Evolutionary conservation across 2,329 filamentous ascomycete genomes (phyloP).

Genomic region (Alternaria sp.): DNA sequence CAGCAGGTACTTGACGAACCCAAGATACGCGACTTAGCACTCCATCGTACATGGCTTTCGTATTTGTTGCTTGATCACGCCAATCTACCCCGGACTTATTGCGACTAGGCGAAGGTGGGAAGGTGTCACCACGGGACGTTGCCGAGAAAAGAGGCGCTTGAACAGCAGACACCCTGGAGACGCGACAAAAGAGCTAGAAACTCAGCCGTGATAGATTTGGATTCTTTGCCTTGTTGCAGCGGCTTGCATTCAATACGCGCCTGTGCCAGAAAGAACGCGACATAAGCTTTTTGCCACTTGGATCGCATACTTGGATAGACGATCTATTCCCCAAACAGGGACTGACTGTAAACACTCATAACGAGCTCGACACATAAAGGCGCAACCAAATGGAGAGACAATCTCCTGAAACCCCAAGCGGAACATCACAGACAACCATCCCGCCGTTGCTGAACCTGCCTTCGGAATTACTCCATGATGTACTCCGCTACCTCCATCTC

Average conservation of each 20-base stretch:
- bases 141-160: constrained; percentile 20
- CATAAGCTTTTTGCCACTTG: neutral
- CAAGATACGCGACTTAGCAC: constrained; percentile 26
- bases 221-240: neutral
- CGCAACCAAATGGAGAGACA: neutral
- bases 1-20: constrained; percentile 21
- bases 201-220: neutral
- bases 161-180: neutral
- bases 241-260: neutral
- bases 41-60: constrained; percentile 27
- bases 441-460: constrained; percentile 68
- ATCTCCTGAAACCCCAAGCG: neutral
- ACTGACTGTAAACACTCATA: neutral
- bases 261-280: neutral
- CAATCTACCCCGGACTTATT: constrained; percentile 11
- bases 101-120: constrained; percentile 39
- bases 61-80: constrained; percentile 24
- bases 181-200: neutral
- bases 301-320: neutral
- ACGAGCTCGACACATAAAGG: neutral
- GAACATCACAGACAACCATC: neutral
- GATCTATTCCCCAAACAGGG: neutral
- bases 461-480: constrained; percentile 76
- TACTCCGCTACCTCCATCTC: constrained; percentile 73
- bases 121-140: constrained; percentile 38